Conservation (phyloP, 441 rosid genomes). For the Populus hybrid region DNA sequence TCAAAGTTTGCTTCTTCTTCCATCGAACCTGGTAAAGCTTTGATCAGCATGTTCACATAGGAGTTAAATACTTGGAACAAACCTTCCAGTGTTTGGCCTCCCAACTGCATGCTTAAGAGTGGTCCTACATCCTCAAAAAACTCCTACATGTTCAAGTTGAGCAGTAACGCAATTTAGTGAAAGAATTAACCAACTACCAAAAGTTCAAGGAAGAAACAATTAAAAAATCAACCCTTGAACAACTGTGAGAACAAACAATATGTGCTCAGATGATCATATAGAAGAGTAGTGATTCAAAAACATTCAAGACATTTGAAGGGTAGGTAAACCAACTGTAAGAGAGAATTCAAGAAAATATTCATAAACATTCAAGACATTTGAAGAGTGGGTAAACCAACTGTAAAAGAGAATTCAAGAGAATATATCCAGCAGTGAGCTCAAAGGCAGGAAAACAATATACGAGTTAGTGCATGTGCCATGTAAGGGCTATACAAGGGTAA, state of each 20-base stretch:
- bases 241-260: not conserved
- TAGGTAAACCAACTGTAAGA: not conserved
- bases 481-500: not conserved
- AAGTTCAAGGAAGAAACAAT: conserved; percentile 3
- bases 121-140: conserved; percentile 99
- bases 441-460: not conserved
- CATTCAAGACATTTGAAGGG: not conserved
- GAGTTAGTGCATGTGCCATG: not conserved
- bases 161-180: not conserved
- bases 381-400: not conserved
- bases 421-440: not conserved
- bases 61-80: conserved; percentile 92
- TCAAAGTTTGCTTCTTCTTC: conserved; percentile 93
- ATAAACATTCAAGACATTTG: not conserved
- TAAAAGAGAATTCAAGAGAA: conserved; percentile 1
- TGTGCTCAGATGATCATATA: not conserved
- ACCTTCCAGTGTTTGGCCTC: conserved; percentile 92
- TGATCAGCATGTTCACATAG: conserved; percentile 80
- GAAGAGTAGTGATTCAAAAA: not conserved
- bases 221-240: not conserved
- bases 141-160: conserved; percentile 46
- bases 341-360: not conserved
- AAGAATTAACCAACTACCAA: not conserved
- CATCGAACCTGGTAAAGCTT: conserved; percentile 92
- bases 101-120: conserved; percentile 94